Base-by-base conservation (phyloP, 2,329 filamentous ascomycete species). In the Aureobasidium subglaciale region DNA sequence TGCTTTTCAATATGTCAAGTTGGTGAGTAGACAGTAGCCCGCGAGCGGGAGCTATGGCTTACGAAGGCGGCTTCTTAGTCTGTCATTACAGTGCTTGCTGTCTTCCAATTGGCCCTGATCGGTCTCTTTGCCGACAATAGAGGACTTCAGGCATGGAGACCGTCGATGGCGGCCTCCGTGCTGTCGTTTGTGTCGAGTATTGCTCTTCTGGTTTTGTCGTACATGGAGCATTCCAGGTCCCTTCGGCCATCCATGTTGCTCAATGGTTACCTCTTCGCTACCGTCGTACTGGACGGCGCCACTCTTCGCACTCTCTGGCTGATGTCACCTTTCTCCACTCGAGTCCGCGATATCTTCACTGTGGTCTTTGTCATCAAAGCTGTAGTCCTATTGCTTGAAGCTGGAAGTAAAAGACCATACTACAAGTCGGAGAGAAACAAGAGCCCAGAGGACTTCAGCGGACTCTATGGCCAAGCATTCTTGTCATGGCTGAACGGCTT, bases 381-480 rank as follows among this genome's bases (percentile, higher is more conserved):
- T n/a, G 62, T 58, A 0, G 55, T 71, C 15, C 58, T 72, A 16
- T 60, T 71, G 24, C 67, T 72, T 1, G 73, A 77, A 63, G 71
- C 70, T 69, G 74, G 54, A n/a, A 10, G 45, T 11, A 58, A 58
- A 22, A 32, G 45, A 22, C n/a, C n/a, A 5, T 29, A 48, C 5
- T 29, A 34, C 9, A 41, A 37, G 8, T 10, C 40, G 15, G 56
- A 57, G 32, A 37, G n/a, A n/a, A 27, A 37, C 3, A 46, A 37
- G 24, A 57, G 56, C 16, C 56, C 56, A 9, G 56, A 57, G 42
- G 48, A 57, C 18, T 57, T 50, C 18, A 56, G 52, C 18, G 57
- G 57, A 4, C 41, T 55, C 2, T 56, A 50, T 25, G 45, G 46
- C 20, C 52, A 58, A 29, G 53, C 50, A 18, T 45, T 58, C 6